These are phyloP conservation scores for Xerocomus nothofagi DNA, from an alignment of 1,284 basidiomycete genomes.

Conservation along the genomic window DNA sequence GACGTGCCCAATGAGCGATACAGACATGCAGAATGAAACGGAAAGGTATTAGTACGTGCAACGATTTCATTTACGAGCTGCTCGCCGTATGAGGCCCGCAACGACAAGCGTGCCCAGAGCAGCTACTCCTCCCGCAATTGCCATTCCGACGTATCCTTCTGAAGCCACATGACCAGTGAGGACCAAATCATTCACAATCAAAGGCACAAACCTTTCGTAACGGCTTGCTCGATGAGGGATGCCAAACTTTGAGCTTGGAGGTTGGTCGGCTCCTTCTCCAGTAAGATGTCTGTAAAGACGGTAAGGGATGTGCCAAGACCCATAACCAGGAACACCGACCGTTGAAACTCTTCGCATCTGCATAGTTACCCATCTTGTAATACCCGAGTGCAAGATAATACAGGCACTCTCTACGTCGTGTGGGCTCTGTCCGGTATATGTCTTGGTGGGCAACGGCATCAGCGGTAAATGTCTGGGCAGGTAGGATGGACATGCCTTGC, in stretches of 20 bases:
- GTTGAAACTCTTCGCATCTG: slow-evolving; percentile 92
- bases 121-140: slow-evolving; percentile 86
- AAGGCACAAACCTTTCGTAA: slow-evolving; percentile 67
- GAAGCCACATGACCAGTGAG: slow-evolving; percentile 13
- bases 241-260: slow-evolving; percentile 89
- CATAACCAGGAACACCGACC: slow-evolving; percentile 50
- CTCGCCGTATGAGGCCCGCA: slow-evolving; percentile 84
- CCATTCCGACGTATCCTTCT: slow-evolving; percentile 96
- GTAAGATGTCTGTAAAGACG: slow-evolving; percentile 64
- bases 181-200: background rate
- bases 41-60: slow-evolving; percentile 12
- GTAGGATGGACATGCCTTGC: slow-evolving; percentile 62
- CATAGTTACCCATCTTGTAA: slow-evolving; percentile 96
- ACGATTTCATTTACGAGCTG: slow-evolving; percentile 61
- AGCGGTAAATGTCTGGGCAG: background rate
- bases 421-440: slow-evolving; percentile 88
- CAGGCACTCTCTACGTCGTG: slow-evolving; percentile 89
- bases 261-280: slow-evolving; percentile 94
- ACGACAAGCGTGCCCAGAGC: slow-evolving; percentile 83
- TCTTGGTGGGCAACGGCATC: slow-evolving; percentile 46
- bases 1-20: slow-evolving; percentile 10
- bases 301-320: background rate
- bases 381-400: slow-evolving; percentile 97
- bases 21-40: slow-evolving; percentile 15
- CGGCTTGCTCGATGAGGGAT: slow-evolving; percentile 84